phyloP scores from a whole-genome alignment of 306 rosid genomes.

The Mucuna pruriens region DNA sequence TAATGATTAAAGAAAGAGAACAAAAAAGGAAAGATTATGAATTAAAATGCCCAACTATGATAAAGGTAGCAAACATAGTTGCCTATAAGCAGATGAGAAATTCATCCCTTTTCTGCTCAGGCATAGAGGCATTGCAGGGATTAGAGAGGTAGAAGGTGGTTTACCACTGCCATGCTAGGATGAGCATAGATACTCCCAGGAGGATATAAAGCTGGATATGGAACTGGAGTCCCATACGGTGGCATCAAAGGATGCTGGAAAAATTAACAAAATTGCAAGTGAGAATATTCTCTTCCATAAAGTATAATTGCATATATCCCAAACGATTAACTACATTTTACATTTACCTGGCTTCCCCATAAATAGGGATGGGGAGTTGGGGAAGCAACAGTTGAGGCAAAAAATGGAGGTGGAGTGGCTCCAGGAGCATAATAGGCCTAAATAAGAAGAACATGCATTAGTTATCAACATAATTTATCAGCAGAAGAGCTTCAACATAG shows the following conservation, averaged over 20 bases:
- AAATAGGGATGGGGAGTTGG: slow-evolving; percentile 91
- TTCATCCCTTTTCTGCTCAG: slow-evolving; percentile 1
- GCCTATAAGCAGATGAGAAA: slow-evolving; percentile 2
- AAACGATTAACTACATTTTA: slow-evolving; percentile 30
- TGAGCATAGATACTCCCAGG: slow-evolving; percentile 93
- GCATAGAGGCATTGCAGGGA: background rate
- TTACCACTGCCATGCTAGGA: slow-evolving; percentile 88
- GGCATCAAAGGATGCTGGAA: slow-evolving; percentile 93
- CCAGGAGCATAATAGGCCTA: slow-evolving; percentile 97
- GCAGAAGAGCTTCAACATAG: background rate
- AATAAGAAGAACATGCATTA: slow-evolving; percentile 42
- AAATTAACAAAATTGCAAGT: slow-evolving; percentile 26
- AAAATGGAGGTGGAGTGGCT: slow-evolving; percentile 88
- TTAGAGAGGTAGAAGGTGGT: slow-evolving; percentile 16
- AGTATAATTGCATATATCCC: slow-evolving; percentile 7
- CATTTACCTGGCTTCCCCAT: slow-evolving; percentile 93
- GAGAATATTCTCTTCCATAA: background rate
- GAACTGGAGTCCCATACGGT: slow-evolving; percentile 95
- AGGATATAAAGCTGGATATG: slow-evolving; percentile 92
- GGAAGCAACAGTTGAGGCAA: slow-evolving; percentile 86
- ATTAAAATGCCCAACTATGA: slow-evolving; percentile 24
- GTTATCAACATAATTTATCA: slow-evolving; percentile 33
- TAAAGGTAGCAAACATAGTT: background rate
- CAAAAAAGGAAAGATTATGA: slow-evolving; percentile 16
- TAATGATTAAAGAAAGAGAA: slow-evolving; percentile 15